Conservation (phyloP, 441 rosid species). For the Populus hybrid region DNA sequence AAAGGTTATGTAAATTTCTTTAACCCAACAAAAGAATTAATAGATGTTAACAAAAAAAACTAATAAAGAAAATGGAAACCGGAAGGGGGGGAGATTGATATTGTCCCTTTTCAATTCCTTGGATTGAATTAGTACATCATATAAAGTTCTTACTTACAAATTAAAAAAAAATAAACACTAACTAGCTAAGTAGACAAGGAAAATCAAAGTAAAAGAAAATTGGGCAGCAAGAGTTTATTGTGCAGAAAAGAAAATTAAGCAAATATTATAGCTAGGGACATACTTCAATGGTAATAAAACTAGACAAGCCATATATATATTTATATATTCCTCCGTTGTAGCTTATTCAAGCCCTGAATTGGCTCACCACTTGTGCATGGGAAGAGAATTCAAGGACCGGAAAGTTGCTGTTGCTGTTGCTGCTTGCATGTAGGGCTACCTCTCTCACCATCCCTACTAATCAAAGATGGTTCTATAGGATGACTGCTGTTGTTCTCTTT, state of each 20-base stretch:
- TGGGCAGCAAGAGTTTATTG: neutral
- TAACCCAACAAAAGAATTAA: neutral
- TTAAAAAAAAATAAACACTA: neutral
- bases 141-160: neutral
- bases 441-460: constrained; percentile 14
- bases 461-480: neutral
- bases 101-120: neutral
- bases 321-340: too few species aligned
- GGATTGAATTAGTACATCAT: neutral
- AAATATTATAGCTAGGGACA: too few species aligned
- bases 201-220: too few species aligned
- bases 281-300: too few species aligned
- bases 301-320: too few species aligned
- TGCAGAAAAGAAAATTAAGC: neutral
- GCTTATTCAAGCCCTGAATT: constrained; percentile 3
- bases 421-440: constrained; percentile 18
- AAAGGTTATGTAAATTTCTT: neutral
- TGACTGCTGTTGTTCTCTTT: constrained; percentile 24
- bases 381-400: constrained; percentile 31
- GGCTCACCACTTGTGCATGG: constrained; percentile 18
- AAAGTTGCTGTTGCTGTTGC: constrained; percentile 19
- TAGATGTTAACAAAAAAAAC: neutral
- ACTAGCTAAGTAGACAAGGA: neutral
- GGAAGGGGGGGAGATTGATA: neutral
- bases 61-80: neutral